Base-by-base conservation (phyloP, 2,329 filamentous ascomycete genomes). In the Trichoderma simmonsii region DNA sequence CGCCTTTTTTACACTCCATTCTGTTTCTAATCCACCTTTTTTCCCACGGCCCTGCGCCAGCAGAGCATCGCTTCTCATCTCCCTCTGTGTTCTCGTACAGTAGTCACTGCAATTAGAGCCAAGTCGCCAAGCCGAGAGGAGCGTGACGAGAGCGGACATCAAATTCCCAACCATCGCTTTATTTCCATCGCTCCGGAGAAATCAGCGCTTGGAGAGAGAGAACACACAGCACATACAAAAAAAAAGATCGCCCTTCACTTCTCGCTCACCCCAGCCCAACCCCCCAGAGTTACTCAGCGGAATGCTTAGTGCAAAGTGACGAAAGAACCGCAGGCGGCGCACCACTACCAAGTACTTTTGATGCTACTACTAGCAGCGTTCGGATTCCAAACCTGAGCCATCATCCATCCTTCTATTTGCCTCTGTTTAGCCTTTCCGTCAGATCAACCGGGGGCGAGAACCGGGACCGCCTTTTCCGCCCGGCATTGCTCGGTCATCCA, bases 401-500 rank as follows among this genome's bases (percentile, higher is more conserved):
- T 71, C 51, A 57, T 65, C 54, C 70, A 43, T 56, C 57, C 21
- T 62, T 62, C 36, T 39, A 21, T 39, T 43, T 43, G 24, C 30
- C 32, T 60, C 24, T 62, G 24, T 48, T 36, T 70, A 61, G 59
- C 68, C 30, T 63, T 70, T 30, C 60, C 57, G 68, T 72, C 54
- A 72, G 54, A 69, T 72, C 59, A 61, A 51, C 68, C 62, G 51
- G 62, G 66, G 70, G 59, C 70, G 51, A 71, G 66, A 59, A 67
- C 66, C 71, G 71, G 71, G 36, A 59, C 59, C 68, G 51, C 60
- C 71, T 39, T 60, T 71, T 71, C 60, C 67, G 54, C 66, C 71
- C 67, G 67, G 48, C 39, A 74, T 77, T 73, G 62, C 72, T 77
- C 75, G 75, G 77, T 66, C 60, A 77, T 77, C 78, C 78, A 78